phyloP scores from a whole-genome alignment of 208 protist genomes.

The Acanthamoeba sp. region DNA sequence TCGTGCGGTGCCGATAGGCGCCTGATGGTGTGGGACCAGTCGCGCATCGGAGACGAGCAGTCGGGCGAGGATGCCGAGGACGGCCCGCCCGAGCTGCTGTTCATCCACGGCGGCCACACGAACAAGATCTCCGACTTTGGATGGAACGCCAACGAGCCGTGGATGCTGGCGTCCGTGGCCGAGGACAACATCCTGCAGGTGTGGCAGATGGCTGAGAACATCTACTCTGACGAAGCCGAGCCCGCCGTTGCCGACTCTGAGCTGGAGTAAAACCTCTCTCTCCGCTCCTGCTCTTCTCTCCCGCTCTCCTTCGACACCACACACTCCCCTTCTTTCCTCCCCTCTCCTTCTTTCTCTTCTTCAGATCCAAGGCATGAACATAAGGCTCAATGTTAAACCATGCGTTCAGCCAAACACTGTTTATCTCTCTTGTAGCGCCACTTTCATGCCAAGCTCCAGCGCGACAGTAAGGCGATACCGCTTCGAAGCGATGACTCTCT shows the following conservation, averaged over 20 bases:
- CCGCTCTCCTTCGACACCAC: not conserved
- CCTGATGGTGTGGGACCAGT: slow-evolving; percentile 92
- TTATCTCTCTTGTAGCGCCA: not conserved
- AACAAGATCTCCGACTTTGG: slow-evolving; percentile 94
- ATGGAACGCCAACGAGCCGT: slow-evolving; percentile 94
- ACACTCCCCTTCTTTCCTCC: not conserved
- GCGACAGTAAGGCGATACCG: no score
- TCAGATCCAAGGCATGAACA: slow-evolving; percentile 62
- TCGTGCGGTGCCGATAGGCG: slow-evolving; percentile 89
- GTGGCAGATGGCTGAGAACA: slow-evolving; percentile 93
- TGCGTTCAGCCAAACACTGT: not conserved
- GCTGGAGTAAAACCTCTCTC: not conserved
- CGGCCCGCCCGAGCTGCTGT: slow-evolving; percentile 94
- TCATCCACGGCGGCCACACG: slow-evolving; percentile 98
- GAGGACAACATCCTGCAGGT: slow-evolving; percentile 98
- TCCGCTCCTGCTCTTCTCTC: not conserved
- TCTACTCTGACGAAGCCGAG: slow-evolving; percentile 85
- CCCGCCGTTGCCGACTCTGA: not conserved
- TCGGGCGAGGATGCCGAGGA: slow-evolving; percentile 93
- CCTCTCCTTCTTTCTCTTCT: not conserved
- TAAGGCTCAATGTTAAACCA: not conserved
- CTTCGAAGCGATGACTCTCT: no score
- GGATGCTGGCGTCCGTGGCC: slow-evolving; percentile 94
- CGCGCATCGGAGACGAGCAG: slow-evolving; percentile 93
- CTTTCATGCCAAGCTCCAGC: no score